Evolutionary conservation across 2,329 filamentous ascomycete genomes (phyloP), one percentile per base, ranked within the genome.

Genomic region (Botrytis pseudocinerea): DNA sequence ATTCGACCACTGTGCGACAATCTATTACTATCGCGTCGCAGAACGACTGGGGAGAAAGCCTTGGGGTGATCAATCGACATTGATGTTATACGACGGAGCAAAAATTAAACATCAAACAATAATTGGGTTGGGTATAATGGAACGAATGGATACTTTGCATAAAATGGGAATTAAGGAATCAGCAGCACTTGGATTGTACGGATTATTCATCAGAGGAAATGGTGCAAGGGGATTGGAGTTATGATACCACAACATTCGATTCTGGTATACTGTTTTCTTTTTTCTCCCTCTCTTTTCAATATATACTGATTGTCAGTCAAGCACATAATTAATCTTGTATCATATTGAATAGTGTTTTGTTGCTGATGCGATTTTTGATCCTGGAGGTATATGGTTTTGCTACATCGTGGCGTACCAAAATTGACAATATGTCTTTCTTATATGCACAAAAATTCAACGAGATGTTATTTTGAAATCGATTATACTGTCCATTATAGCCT

Each of bases 121-220:
- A 54, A 54, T 42, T 14, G 48, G 32, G 14, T 48, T 54, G 64
- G 46, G 51, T 10, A 54, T 54, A 42, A 68, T 68, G 64, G 35
- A 54, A 54, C 32, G 22, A 40, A 54, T 35, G 64, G 64, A 54
- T 16, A 68, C 22, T 40, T n/a, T 63, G 64, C 46, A 68, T 54
- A 68, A 66, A 54, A 68, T 40, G 46, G 64, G 62, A 48, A 44
- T 63, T 10, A 10, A 40, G 61, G 35, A 35, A 28, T n/a, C 25
- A 54, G 54, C 64, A 40, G 35, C 64, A 68, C 40, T 68, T 68
- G 64, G 64, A 68, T 68, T 54, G 64, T 68, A 54, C 20, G 64
- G 64, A n/a, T 35, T 68, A n/a, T 68, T 68, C n/a, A 68, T 54
- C n/a, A 68, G 20, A 42, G 46, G 46, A 38, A 40, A 40, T 35